Base-by-base conservation (phyloP, 768 basidiomycete genomes). In the Agaricus blazei region DNA sequence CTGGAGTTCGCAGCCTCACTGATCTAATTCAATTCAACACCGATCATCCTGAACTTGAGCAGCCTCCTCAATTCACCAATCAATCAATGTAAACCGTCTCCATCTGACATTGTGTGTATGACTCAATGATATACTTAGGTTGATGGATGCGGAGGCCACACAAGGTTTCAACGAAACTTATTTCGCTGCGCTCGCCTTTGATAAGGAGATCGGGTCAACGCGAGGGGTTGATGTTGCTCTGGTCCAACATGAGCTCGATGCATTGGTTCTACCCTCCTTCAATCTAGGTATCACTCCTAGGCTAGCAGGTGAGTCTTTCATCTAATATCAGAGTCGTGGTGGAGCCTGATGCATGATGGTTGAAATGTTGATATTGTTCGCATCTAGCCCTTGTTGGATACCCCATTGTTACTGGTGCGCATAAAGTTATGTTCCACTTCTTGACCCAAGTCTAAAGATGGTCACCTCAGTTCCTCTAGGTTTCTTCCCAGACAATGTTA, bases 21-120 rank as follows among this genome's bases (percentile, higher is more conserved):
- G 81, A 84, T 56, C 58, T 87, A 52, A 85, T 87, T 40, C 65
- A 64, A n/a, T 86, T 85, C 66, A 76, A 87, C 59, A 68, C 74
- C 26, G 73, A 73, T 11, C 73, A 87, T 57, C 72, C 78, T 6
- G 67, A 71, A 3, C 70, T 80, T 27, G 85, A 87, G 62, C 52
- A 72, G 51, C 76, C 75, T 0, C 58, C 63, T 0, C 70, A 70
- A 11, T 76, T 70, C 48, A 63, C 64, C 9, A 70, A 69, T 34
- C 77, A 77, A 51, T 69, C 66, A 19, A 64, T 54, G 73, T 75
- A 38, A 27, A 69, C 65, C 9, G 9, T 41, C 29, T 26, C 34
- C 28, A 31, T 12, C 14, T 1, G 42, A 12, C 9, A 12, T 29
- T 31, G 19, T 34, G 48, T 29, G 31, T 51, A 36, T 42, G 38